Evolutionary conservation across 768 basidiomycete species (phyloP).

Genomic region (Naganishia vaughanmartiniae): DNA sequence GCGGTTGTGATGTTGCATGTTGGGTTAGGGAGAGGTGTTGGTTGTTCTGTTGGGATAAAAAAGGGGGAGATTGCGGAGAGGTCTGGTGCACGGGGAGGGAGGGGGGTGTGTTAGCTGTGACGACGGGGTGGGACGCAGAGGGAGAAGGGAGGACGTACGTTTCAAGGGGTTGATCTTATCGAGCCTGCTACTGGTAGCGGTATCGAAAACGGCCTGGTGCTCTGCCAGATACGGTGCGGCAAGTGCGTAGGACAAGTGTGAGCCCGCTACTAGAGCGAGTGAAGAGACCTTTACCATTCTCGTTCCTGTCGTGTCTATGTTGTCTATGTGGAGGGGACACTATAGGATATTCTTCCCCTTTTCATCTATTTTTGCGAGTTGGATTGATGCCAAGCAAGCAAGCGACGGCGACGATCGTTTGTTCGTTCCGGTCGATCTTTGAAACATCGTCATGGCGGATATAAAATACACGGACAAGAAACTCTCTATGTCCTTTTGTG

Average conservation of each 20-base stretch:
- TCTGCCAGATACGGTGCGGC: conserved; percentile 8
- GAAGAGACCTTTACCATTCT: conserved; percentile 18
- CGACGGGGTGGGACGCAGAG: background rate
- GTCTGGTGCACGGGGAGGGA: conserved; percentile 38
- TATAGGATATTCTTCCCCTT: too few relatives aligned
- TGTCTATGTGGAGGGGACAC: too few relatives aligned
- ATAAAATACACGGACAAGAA: too few relatives aligned
- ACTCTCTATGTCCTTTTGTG: too few relatives aligned
- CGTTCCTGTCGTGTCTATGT: background rate
- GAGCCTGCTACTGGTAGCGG: background rate
- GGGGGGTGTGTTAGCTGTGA: background rate
- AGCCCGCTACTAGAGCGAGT: conserved; percentile 9
- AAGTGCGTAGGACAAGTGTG: background rate
- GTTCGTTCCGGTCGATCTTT: background rate
- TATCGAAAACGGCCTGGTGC: conserved; percentile 2
- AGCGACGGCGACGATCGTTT: background rate
- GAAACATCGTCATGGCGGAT: too few relatives aligned
- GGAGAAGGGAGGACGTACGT: conserved; percentile 29
- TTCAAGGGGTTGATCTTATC: conserved; percentile 42
- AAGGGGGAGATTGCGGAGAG: conserved; percentile 53
- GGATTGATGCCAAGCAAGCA: background rate
- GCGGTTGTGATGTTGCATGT: conserved; percentile 48
- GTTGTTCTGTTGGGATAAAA: conserved; percentile 45
- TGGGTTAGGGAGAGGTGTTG: conserved; percentile 43
- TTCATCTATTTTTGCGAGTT: too few relatives aligned